A percentile compares a stretch with the other conserved stretches of the same genome.
Evolutionary conservation across 768 basidiomycete genomes (phyloP).

Genomic region (Macrolepiota albuminosa): DNA sequence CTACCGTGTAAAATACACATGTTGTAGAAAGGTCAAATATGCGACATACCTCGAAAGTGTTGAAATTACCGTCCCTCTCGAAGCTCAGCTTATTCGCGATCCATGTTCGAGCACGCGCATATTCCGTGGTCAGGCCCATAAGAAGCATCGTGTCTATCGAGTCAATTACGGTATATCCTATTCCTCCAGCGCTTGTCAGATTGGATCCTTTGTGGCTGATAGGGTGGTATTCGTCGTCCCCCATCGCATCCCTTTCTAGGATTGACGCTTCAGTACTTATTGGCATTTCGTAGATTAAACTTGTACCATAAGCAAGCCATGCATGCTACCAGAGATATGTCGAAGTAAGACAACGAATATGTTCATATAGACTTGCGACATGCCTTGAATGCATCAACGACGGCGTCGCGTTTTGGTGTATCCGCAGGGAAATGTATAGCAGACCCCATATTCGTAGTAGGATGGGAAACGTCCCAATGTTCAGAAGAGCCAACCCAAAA

Average conservation of each 20-base stretch:
- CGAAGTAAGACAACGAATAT: conserved; percentile 3
- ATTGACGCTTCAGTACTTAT: conserved; percentile 6
- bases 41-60: conserved; percentile 80
- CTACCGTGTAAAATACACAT: background rate
- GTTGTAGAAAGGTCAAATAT: background rate
- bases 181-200: conserved; percentile 70
- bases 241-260: conserved; percentile 85
- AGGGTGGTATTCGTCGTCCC: conserved; percentile 90
- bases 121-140: conserved; percentile 81
- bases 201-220: conserved; percentile 71
- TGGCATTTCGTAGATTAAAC: background rate
- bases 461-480: conserved; percentile 25
- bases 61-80: conserved; percentile 74
- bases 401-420: conserved; percentile 55
- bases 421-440: conserved; percentile 42
- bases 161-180: conserved; percentile 88
- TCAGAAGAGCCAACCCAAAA: conserved; percentile 39
- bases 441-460: conserved; percentile 16
- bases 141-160: conserved; percentile 84
- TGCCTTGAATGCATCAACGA: conserved; percentile 79
- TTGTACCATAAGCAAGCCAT: conserved; percentile 77
- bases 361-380: conserved; percentile 28
- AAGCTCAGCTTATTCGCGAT: conserved; percentile 64
- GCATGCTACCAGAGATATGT: conserved; percentile 52
- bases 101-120: conserved; percentile 74